Evolutionary conservation across 257 asterid species (phyloP), one percentile per base, ranked within the genome.

Genomic region (Solanum bulbocastanum): DNA sequence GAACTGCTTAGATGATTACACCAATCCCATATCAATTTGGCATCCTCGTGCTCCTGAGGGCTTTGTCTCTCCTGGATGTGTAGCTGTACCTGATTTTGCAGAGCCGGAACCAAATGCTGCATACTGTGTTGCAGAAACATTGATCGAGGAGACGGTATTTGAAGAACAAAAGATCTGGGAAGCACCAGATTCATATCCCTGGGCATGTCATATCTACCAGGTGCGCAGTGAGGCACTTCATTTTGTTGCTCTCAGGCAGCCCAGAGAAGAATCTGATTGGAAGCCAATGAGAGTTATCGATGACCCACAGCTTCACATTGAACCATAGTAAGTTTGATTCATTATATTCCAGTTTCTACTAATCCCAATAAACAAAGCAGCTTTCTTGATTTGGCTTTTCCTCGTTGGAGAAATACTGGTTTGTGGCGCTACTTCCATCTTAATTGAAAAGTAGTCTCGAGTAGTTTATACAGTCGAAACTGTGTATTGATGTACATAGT

Each of bases 41-140:
- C 98, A 89, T 66, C 98, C 99, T 33, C 98, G 98, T 79, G 95
- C 99, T 5, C 99, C 99, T 0, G 95, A 93, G 88, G 99, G 99
- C 69, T 97, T 92, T 32, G 94, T 94, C 49, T 92, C 98, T 36
- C 96, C 90, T 2, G 99, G 99, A 37, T 97, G 96, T 83, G 92
- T 97, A 62, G 98, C 93, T 7, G 96, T 95, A 3, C 90, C 95
- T 36, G 44, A 88, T 75, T 96, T 91, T 86, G 86, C 88, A 8
- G 99, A 97, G 91, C 99, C 99, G 33, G 98, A 95, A 84, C 90
- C 92, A 49, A 73, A 91, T 76, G 87, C 90, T 25, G 95, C 91
- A 46, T 94, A 96, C 90, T 96, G 99, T 49, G 89, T 95, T 15
- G 93, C 95, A 22, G 98, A 97, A 86, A 91, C 96, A 85, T 86